A percentile compares a stretch with the other conserved stretches of the same genome.
Evolutionary conservation across 768 basidiomycete genomes (phyloP).

Genomic region (Gelatoporia subvermispora): DNA sequence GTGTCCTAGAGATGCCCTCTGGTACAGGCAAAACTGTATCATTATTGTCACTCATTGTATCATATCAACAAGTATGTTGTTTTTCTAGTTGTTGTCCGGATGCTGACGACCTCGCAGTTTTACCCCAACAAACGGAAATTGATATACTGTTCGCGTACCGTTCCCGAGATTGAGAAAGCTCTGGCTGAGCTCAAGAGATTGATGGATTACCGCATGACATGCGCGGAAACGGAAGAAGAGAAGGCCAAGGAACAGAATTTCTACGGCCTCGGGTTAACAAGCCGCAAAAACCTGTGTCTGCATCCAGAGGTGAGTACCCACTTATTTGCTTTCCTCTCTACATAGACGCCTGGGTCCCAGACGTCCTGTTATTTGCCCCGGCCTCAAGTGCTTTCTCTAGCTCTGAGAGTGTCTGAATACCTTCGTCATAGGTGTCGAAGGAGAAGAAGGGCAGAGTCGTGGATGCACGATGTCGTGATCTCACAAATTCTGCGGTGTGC

Average conservation of each 20-base stretch:
- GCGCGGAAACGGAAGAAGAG: conserved; percentile 69
- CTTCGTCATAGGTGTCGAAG: conserved; percentile 67
- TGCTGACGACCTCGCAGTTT: conserved; percentile 51
- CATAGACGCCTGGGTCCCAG: not conserved
- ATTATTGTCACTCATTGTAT: conserved; percentile 89
- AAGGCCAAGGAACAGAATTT: conserved; percentile 76
- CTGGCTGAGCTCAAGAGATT: conserved; percentile 90
- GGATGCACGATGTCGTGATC: conserved; percentile 93
- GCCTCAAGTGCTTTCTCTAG: not conserved
- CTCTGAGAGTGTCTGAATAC: not conserved
- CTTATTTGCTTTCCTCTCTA: not conserved
- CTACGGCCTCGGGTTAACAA: conserved; percentile 88
- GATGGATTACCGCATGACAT: conserved; percentile 79
- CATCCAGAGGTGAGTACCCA: conserved; percentile 72
- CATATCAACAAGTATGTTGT: conserved; percentile 84
- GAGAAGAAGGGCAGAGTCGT: conserved; percentile 99
- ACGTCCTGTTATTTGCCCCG: not conserved
- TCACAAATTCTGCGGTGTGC: conserved; percentile 80
- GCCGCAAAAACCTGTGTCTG: conserved; percentile 93
- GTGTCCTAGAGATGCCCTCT: conserved; percentile 99
- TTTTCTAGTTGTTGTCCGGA: too few relatives aligned
- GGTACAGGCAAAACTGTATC: conserved; percentile 99
- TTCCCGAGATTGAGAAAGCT: conserved; percentile 99
- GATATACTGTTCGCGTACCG: conserved; percentile 98
- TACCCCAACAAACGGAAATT: conserved; percentile 90